Conservation (phyloP, 441 rosid species). For the Lagerstroemia fauriei region DNA sequence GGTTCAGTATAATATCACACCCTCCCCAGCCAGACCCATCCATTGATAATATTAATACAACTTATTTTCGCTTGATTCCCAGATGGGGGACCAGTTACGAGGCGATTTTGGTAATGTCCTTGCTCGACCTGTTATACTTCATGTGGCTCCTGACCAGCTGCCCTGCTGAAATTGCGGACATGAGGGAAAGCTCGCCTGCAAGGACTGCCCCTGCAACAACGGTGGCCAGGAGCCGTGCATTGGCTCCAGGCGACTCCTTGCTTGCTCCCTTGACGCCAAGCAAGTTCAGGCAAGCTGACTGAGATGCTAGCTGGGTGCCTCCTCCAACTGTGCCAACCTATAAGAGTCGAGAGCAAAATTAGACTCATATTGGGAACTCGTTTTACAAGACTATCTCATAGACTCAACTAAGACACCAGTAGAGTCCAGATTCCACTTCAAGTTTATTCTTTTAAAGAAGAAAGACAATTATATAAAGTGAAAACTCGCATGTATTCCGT, state of each 20-base stretch:
- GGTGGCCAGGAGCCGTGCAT: conserved; percentile 27
- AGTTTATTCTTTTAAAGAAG: too few relatives aligned
- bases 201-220: conserved; percentile 29
- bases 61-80: background rate
- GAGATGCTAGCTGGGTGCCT: conserved; percentile 28
- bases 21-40: background rate
- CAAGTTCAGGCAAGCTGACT: conserved; percentile 28
- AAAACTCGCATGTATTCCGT: too few relatives aligned
- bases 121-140: conserved; percentile 30
- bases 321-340: conserved; percentile 32
- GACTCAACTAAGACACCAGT: background rate
- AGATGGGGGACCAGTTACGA: background rate
- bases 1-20: background rate
- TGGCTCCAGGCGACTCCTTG: conserved; percentile 22
- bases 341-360: background rate
- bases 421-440: background rate
- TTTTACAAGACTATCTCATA: background rate
- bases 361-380: background rate
- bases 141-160: conserved; percentile 32
- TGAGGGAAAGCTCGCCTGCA: conserved; percentile 28
- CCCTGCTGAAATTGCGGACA: conserved; percentile 31
- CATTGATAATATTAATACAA: too few relatives aligned
- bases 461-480: too few relatives aligned
- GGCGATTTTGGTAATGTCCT: conserved; percentile 17
- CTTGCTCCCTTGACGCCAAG: conserved; percentile 27